Evolutionary conservation across 176 grass and related monocot species (phyloP), one percentile per base, ranked within the genome.

Genomic region (Oropetium thomaeum): DNA sequence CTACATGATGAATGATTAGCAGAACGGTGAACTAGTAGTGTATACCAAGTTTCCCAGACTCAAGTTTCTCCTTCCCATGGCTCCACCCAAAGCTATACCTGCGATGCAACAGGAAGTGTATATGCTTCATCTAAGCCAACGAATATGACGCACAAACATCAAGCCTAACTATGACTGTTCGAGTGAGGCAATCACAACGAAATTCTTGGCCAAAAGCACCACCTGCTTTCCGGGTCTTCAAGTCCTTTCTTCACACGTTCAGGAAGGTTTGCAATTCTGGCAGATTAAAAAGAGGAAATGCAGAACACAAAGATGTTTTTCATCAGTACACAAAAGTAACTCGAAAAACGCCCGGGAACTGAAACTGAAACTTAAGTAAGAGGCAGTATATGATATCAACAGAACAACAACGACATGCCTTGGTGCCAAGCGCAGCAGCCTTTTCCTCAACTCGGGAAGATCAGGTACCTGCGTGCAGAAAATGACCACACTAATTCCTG

Each of bases 81-180:
- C 95, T 98, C 91, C 95, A 98, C 33, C 95, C 95, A 58, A 98
- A 98, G 71, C 68, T 98, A 84, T 87, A 98, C 29, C 95, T 98
- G 13, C 3, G 35, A 37, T 37, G 35, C 35, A 37, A 37, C 35
- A 37, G 7, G 7, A 37, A 37, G 35, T 37, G 35, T 37, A 37
- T 3, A 5, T 37, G 3, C 35, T 37, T 37, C 35, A 37, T 37
- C 3, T 37, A 37, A 37, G 35, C 5, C 34, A 37, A 6, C 6
- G 34, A 37, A 3, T 37, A 37, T 37, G 3, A 37, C 6, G 34
- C 34, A 37, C 4, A 3, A 37, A 37, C 34, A 4, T 37, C 6
- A 37, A 37, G 34, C 34, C 34, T 37, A 37, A 37, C 34, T 4
- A 37, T 6, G 3, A 37, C 34, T 37, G 34, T 37, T 37, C 34